Conservation (phyloP, 2,329 filamentous ascomycete genomes). For the Talaromyces sp. region DNA sequence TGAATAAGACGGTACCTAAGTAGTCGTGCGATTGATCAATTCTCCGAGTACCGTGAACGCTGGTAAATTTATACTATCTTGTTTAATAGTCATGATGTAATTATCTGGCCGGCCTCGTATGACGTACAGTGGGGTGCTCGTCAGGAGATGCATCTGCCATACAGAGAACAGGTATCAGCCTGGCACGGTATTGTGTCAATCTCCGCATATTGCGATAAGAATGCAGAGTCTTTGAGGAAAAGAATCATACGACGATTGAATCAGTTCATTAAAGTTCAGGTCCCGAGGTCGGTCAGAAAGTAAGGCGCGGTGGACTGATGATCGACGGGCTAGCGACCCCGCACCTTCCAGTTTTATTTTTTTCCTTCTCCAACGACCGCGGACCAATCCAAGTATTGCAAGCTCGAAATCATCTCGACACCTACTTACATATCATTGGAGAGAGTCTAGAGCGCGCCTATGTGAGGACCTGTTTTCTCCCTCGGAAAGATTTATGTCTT, state of each 20-base stretch:
- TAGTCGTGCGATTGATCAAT: not conserved
- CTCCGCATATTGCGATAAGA: no score
- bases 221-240: not conserved
- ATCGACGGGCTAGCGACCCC: not conserved
- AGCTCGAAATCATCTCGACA: not conserved
- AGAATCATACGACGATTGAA: not conserved
- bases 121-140: constrained; percentile 4
- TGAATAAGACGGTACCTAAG: no score
- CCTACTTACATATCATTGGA: not conserved
- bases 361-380: not conserved
- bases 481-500: not conserved
- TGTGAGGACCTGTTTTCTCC: not conserved
- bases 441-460: not conserved
- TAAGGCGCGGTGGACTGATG: not conserved
- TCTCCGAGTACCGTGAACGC: not conserved
- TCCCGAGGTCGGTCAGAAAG: not conserved
- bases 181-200: not conserved
- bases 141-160: not conserved
- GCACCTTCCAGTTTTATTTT: not conserved
- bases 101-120: not conserved
- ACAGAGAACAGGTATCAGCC: not conserved
- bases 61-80: not conserved
- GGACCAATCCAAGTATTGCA: not conserved
- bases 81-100: constrained; percentile 12
- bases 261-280: not conserved